Evolutionary conservation across 768 basidiomycete genomes (phyloP), one percentile per base, ranked within the genome.

Genomic region (Boletus rufocinnamomeus): DNA sequence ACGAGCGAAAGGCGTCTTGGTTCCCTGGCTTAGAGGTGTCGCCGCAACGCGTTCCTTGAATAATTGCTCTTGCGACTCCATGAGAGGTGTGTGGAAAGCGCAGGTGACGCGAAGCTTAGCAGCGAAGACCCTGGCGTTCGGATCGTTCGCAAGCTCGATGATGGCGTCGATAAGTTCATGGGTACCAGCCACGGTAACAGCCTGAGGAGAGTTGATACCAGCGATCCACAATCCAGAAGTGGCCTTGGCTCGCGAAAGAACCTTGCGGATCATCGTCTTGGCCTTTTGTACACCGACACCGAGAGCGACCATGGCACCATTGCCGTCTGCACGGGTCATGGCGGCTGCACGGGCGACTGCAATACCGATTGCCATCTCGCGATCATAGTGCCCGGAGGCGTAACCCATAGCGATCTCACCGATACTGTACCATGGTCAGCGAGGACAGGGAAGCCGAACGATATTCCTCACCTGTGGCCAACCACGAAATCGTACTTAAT

Each of bases 351-450:
- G 74, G 17, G 73, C 74, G 13, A 69, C 65, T 13, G 74, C 74
- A n/a, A 75, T 65, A 38, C 70, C 74, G 35, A 76, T 34, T 3
- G 73, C 66, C 60, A 68, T 74, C 53, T 74, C 65, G 48, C 67
- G 74, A 44, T 75, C 66, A 40, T 72, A 72, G 25, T 76, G 69
- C 11, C 75, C 74, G 2, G 75, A 71, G 14, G 74, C 73, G 28
- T 76, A 76, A 43, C 73, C 67, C 67, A 75, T 76, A 4, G 72
- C 74, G 44, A 76, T 72, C 50, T 76, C 74, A 30, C 74, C 73
- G n/a, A 69, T 60, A 63, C 63, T 66, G 21, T 54, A 25, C 11
- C 46, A 40, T n/a, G 13, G 46, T 66, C 48, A 72, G 54, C 38
- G 35, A 27, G 17, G 38, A 43, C 8, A 50, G 45, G 2, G 3